Evolutionary conservation across 2,329 filamentous ascomycete species (phyloP), one percentile per base, ranked within the genome.

Genomic region (Colletotrichum zoysiae): DNA sequence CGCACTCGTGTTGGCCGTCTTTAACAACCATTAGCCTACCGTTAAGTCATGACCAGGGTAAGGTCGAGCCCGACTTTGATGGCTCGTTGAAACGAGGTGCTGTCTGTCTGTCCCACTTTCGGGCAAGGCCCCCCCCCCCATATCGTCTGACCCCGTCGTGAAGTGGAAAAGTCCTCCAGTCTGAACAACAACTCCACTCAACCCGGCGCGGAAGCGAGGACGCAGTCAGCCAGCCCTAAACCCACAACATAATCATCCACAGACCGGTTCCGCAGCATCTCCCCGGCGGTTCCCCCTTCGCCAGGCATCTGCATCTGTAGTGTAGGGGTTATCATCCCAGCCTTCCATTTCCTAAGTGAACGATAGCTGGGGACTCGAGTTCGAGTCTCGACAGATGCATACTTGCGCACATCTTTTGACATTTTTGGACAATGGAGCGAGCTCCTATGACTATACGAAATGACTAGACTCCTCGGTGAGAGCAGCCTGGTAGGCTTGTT

Each of bases 291-390:
- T 53, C 7, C 14, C 44, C 14, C 44, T 4, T 33, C 26, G 26
- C 12, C 51, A 59, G 2, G 26, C 1, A 35, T 30, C 20, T 46
- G 65, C 68, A 67, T 67, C 59, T 48, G 58, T 68, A 71, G 65
- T 68, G 68, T 70, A 70, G 68, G 44, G 68, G 68, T 70, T 67
- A 70, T 70, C 68, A 70, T 70, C 68, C 68, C 57, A 67, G 68
- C 68, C 68, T 70, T 70, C 68, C 68, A 70, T 23, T 48, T 8
- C 33, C 5, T 4, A 7, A 7, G 8, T 26, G 38, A 42, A 12
- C 8, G 33, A 23, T 20, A 70, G 68, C 68, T 67, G 57, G 68
- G 68, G 68, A 70, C 64, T 50, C 63, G 68, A 51, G 42, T 70
- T 70, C 68, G 68, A 70, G 44, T 70, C 42, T 51, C 68, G 63